phyloP scores from a whole-genome alignment of 2,329 filamentous ascomycete species.

The Nothophoma quercina region DNA sequence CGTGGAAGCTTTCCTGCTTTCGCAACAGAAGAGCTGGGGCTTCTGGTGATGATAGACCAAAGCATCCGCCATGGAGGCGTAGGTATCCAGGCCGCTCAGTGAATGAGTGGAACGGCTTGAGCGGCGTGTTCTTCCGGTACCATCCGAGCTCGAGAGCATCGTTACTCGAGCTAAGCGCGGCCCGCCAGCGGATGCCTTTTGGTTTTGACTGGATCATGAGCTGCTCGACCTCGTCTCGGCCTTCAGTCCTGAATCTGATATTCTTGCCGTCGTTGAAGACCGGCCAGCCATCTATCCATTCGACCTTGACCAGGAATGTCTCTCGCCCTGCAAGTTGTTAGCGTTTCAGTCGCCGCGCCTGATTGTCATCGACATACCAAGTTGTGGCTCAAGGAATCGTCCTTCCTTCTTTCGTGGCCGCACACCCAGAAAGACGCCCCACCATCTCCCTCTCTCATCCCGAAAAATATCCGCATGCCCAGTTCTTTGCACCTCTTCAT shows the following conservation, averaged over 20 bases:
- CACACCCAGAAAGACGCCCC: conserved; percentile 48
- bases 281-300: conserved; percentile 62
- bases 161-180: conserved; percentile 45
- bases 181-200: conserved; percentile 4
- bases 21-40: conserved; percentile 62
- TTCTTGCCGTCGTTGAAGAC: conserved; percentile 58
- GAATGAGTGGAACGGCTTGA: conserved; percentile 58
- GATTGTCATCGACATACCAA: background rate
- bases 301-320: conserved; percentile 59
- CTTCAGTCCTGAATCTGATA: conserved; percentile 49
- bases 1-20: conserved; percentile 59
- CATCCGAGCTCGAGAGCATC: conserved; percentile 47
- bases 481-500: conserved; percentile 43
- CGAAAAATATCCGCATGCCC: conserved; percentile 39
- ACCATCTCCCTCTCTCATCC: conserved; percentile 33
- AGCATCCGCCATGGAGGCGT: conserved; percentile 61
- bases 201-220: background rate
- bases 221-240: conserved; percentile 19
- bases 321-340: conserved; percentile 51
- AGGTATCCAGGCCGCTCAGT: conserved; percentile 54
- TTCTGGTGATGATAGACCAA: conserved; percentile 59
- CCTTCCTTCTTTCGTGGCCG: conserved; percentile 20
- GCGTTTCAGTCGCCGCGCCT: background rate
- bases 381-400: conserved; percentile 10
- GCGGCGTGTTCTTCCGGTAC: conserved; percentile 58